A percentile compares a stretch with the other conserved stretches of the same genome.
Evolutionary conservation across 2,329 filamentous ascomycete species (phyloP).

Genomic region (Didymella keratinophila): DNA sequence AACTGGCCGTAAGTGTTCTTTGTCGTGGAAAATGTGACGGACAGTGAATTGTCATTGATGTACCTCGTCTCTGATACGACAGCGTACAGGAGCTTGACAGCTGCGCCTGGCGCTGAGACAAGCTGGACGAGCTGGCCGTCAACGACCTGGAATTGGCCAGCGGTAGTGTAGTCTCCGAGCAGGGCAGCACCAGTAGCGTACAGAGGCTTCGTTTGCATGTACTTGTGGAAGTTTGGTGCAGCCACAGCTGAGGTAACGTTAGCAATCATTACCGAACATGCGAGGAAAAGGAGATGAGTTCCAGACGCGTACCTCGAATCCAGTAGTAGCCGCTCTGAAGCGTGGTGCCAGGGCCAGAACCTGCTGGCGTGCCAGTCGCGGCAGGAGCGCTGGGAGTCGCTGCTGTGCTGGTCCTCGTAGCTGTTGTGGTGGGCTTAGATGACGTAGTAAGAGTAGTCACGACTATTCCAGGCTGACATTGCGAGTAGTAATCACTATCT

Average conservation of each 20-base stretch:
- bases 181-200: constrained; percentile 58
- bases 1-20: constrained; percentile 65
- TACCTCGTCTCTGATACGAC: constrained; percentile 36
- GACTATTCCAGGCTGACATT: constrained; percentile 52
- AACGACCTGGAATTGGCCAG: constrained; percentile 66
- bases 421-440: constrained; percentile 19
- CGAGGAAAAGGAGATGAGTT: neutral
- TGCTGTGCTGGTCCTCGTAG: constrained; percentile 23
- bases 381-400: constrained; percentile 27
- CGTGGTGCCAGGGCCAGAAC: constrained; percentile 54
- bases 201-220: constrained; percentile 49
- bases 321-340: constrained; percentile 63
- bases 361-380: constrained; percentile 34
- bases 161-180: constrained; percentile 60
- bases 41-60: constrained; percentile 53
- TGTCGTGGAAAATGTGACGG: constrained; percentile 60
- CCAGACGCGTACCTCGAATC: constrained; percentile 55
- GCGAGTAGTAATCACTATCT: constrained; percentile 49
- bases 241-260: constrained; percentile 55
- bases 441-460: constrained; percentile 20
- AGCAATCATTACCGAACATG: too few species aligned
- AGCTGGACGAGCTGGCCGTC: constrained; percentile 65
- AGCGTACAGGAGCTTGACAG: constrained; percentile 52
- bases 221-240: constrained; percentile 62
- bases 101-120: constrained; percentile 57